Percentiles rank a stretch among this genome's conserved stretches.
These are phyloP conservation scores for Rhizopogon vesiculosus DNA, from an alignment of 768 basidiomycete species.

Conservation along the genomic window DNA sequence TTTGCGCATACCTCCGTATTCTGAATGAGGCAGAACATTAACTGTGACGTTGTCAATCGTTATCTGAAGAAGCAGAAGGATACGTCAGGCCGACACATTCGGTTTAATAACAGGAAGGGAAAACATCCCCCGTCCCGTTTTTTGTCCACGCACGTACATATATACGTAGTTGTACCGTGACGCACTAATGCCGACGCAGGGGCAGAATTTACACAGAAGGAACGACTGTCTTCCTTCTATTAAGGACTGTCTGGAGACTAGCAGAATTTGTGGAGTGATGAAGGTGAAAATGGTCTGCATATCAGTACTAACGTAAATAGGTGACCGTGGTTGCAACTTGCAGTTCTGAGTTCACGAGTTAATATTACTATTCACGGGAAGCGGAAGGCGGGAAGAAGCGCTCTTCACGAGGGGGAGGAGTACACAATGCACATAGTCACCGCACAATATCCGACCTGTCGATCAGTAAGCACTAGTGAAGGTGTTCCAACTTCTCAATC, in stretches of 20 bases:
- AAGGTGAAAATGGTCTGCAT: not conserved
- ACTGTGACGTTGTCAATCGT: not conserved
- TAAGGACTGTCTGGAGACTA: not conserved
- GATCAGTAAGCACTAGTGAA: too few relatives aligned
- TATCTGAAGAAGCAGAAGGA: not conserved
- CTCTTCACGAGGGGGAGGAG: not conserved
- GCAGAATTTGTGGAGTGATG: not conserved
- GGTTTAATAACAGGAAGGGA: not conserved
- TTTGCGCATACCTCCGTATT: too few relatives aligned
- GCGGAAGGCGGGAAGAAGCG: too few relatives aligned
- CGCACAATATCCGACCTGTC: too few relatives aligned
- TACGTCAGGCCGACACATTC: not conserved
- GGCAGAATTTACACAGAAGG: too few relatives aligned
- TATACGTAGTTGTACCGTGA: not conserved
- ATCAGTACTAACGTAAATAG: not conserved
- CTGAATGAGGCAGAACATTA: not conserved
- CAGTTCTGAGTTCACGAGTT: too few relatives aligned
- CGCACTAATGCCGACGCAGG: not conserved
- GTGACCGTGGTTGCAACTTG: too few relatives aligned
- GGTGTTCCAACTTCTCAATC: too few relatives aligned
- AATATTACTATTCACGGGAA: too few relatives aligned
- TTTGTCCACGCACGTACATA: not conserved
- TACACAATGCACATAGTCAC: too few relatives aligned
- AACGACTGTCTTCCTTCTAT: too few relatives aligned
- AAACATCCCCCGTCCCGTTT: not conserved